phyloP scores from a whole-genome alignment of 2,329 filamentous ascomycete genomes.

The Microsporum audouinii region DNA sequence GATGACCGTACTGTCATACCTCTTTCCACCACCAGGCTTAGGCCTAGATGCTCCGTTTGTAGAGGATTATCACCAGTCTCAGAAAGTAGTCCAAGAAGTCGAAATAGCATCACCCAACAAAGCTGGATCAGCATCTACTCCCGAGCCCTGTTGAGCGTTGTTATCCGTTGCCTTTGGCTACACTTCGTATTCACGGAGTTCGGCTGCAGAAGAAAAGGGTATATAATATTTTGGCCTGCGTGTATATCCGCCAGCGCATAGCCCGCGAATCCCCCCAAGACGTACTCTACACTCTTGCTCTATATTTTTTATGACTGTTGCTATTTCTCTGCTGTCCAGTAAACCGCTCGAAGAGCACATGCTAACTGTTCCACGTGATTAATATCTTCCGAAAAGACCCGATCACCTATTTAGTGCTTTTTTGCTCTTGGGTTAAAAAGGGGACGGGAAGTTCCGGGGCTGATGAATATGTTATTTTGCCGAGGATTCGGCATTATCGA shows the following conservation, averaged over 20 bases:
- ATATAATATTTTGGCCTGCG: neutral
- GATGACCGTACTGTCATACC: constrained; percentile 23
- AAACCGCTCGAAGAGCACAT: neutral
- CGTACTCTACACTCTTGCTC: neutral
- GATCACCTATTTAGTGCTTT: neutral
- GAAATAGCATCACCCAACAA: neutral
- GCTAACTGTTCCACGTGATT: neutral
- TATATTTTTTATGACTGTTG: no score
- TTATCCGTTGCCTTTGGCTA: neutral
- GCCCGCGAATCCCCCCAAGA: neutral
- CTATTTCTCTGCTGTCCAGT: neutral
- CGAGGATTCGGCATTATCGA: neutral
- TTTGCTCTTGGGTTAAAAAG: neutral
- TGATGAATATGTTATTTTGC: neutral
- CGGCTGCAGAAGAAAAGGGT: neutral
- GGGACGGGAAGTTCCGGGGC: neutral
- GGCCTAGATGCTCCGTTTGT: constrained; percentile 16
- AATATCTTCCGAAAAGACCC: neutral
- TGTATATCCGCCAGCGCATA: neutral
- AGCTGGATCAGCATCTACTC: neutral
- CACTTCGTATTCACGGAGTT: neutral
- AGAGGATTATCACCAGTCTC: neutral
- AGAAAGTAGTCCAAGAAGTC: neutral
- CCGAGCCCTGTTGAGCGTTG: neutral
- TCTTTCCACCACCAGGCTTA: constrained; percentile 23